Base-by-base conservation (phyloP, 352 stramenopile species). In the Globisporangium barbulae region DNA sequence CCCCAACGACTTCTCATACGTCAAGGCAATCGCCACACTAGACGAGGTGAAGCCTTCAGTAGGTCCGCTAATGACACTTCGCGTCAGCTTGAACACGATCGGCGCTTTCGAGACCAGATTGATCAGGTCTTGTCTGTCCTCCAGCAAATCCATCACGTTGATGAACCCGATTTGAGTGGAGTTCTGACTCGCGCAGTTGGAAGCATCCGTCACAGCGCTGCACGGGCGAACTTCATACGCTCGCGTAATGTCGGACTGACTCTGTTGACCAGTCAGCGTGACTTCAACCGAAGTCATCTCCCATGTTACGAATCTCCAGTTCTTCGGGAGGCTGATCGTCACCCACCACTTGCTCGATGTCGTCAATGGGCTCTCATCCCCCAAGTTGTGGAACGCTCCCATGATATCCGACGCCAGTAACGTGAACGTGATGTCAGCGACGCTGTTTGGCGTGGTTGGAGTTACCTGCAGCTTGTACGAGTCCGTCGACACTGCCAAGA, bases 271-370 rank as follows among this genome's bases (percentile, higher is more conserved):
- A 1, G 63, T 65, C 52, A 91, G 60, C 10, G 71, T 79, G n/a
- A 89, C 79, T 25, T 79, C 53, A 6, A 83, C 72, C 2, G 62
- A 69, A 52, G 84, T 91, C 58, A 73, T 85, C 31, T 74, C 65
- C 84, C 82, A 91, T 9, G 73, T 64, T 19, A 93, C 82, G 54
- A 90, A 93, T 59, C 81, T 75, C 84, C 84, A 93, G 25, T 69
- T 78, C 25, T 44, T 64, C 10, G 82, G 84, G 0, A 93, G 73
- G 2, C 68, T 81, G 44, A 93, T 84, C 1, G 79, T 81, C 59
- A 93, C 68, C 84, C 84, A 93, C 82, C 84, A 93, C 8, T 88
- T 84, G 42, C 67, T 83, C 9, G 68, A 70, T 25, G 60, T 61
- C 10, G 53, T 53, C 7, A 89, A 64, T 3, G 84, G 82, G 45